phyloP scores from a whole-genome alignment of 495 filamentous ascomycete species.

The Chlorociboria aeruginascens region DNA sequence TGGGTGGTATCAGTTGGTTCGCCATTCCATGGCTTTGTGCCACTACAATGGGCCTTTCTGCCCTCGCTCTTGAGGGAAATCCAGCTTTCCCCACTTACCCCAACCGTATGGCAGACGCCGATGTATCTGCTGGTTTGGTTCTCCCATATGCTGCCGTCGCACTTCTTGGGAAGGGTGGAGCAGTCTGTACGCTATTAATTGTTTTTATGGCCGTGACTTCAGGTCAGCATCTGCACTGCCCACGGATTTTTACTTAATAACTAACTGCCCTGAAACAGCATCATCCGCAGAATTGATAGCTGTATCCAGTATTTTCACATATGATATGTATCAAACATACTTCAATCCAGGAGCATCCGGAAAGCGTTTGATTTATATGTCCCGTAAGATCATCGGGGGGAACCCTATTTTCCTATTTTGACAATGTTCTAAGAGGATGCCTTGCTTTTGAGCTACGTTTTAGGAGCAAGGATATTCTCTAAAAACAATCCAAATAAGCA shows the following conservation, averaged over 20 bases:
- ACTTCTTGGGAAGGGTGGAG: slow-evolving; percentile 80
- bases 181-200: slow-evolving; percentile 69
- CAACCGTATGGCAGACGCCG: slow-evolving; percentile 54
- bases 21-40: slow-evolving; percentile 91
- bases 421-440: too few species aligned
- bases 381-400: too few species aligned
- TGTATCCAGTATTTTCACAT: slow-evolving; percentile 86
- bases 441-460: too few species aligned
- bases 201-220: slow-evolving; percentile 96
- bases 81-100: slow-evolving; percentile 65
- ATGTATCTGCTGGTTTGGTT: slow-evolving; percentile 80
- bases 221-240: too few species aligned
- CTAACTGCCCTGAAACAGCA: slow-evolving; percentile 26
- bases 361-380: slow-evolving; percentile 74
- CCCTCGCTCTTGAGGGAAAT: slow-evolving; percentile 66
- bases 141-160: slow-evolving; percentile 82
- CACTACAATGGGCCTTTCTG: slow-evolving; percentile 88
- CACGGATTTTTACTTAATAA: too few species aligned
- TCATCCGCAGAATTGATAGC: slow-evolving; percentile 86
- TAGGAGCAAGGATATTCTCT: too few species aligned
- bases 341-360: slow-evolving; percentile 54
- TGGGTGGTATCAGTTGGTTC: slow-evolving; percentile 83
- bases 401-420: too few species aligned
- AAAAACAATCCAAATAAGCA: too few species aligned
- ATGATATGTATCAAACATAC: slow-evolving; percentile 76